These are phyloP conservation scores for Yarrowia galli DNA, from an alignment of 1,139 yeast genomes.

Conservation along the genomic window DNA sequence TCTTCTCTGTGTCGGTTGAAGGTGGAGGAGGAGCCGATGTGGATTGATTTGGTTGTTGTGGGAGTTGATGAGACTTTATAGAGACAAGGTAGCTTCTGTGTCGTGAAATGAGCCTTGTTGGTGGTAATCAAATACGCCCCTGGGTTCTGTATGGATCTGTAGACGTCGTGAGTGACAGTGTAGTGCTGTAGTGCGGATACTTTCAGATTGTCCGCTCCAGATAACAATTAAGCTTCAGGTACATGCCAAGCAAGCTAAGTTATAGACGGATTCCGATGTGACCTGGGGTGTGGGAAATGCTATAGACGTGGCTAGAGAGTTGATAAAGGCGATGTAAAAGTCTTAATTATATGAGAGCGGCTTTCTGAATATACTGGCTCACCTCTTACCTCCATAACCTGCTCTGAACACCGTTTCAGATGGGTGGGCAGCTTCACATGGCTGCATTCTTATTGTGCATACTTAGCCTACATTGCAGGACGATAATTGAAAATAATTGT, in stretches of 20 bases:
- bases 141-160: not conserved
- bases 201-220: not conserved
- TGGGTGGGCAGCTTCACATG: not conserved
- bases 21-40: not conserved
- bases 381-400: not conserved
- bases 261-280: not conserved
- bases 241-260: constrained; percentile 32
- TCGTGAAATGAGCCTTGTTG: too few species aligned
- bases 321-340: not conserved
- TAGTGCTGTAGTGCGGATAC: not conserved
- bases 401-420: not conserved
- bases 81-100: too few species aligned
- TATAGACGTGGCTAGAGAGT: too few species aligned
- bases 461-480: not conserved
- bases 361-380: not conserved
- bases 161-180: not conserved
- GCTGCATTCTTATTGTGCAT: constrained; percentile 4
- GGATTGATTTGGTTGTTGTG: not conserved
- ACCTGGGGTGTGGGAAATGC: not conserved
- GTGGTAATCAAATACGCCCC: not conserved
- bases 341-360: not conserved
- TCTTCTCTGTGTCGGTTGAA: not conserved
- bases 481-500: not conserved
- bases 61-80: too few species aligned
- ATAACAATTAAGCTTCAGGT: constrained; percentile 14